Conservation (phyloP, 257 asterid species). For the Ilex asprella region DNA sequence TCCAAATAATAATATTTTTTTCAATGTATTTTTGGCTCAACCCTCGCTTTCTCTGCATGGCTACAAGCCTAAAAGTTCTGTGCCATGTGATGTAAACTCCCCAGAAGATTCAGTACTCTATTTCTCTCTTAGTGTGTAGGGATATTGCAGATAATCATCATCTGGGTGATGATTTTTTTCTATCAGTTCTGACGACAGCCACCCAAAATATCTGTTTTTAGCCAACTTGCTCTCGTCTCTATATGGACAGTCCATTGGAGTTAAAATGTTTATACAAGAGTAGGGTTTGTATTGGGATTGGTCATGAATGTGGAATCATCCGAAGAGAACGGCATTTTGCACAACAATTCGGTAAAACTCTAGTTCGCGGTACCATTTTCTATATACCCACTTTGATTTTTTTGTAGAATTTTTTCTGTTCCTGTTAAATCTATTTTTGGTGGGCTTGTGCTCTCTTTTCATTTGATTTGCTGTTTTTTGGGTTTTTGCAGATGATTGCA, state of each 20-base stretch:
- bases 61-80: background rate
- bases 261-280: conserved; percentile 3
- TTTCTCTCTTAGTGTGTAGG: conserved; percentile 10
- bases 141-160: conserved; percentile 15
- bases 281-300: background rate
- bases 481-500: background rate
- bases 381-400: background rate
- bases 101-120: background rate
- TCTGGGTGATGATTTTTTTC: conserved; percentile 17
- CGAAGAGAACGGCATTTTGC: conserved; percentile 19
- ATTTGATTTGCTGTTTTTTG: background rate
- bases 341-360: conserved; percentile 28
- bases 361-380: background rate
- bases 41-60: background rate
- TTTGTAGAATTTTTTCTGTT: background rate
- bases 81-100: background rate
- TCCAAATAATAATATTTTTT: background rate
- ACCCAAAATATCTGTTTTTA: conserved; percentile 24
- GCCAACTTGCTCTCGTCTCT: conserved; percentile 26
- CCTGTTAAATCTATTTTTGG: background rate
- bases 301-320: conserved; percentile 24
- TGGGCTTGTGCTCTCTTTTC: background rate
- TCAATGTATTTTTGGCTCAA: background rate
- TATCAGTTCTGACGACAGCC: conserved; percentile 28
- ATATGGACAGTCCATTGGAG: conserved; percentile 10